Percentiles rank a stretch among this genome's conserved stretches.
phyloP scores from a whole-genome alignment of 2,329 filamentous ascomycete genomes.

The Fusarium incarnatum region DNA sequence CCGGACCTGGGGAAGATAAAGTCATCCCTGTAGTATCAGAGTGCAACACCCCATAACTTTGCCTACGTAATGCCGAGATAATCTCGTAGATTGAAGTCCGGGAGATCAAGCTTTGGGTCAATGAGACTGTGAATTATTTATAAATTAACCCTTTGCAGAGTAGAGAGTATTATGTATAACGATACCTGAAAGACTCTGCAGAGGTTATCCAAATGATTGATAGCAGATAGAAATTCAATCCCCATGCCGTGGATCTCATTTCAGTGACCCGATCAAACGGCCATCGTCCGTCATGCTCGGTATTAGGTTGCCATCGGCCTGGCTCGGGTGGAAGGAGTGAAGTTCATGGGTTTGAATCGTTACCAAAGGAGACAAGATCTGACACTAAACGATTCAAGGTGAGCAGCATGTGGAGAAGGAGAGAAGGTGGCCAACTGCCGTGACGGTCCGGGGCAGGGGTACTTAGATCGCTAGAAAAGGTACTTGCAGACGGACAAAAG shows the following conservation, averaged over 20 bases:
- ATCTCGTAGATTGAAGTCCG: conserved; percentile 30
- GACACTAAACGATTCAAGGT: conserved; percentile 25
- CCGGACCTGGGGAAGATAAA: conserved; percentile 44
- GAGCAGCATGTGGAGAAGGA: conserved; percentile 18
- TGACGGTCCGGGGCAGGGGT: conserved; percentile 6
- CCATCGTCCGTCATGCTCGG: conserved; percentile 48
- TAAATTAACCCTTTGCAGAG: neutral
- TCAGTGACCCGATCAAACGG: conserved; percentile 17
- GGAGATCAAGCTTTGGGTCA: neutral
- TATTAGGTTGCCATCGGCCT: conserved; percentile 47
- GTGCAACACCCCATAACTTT: conserved; percentile 20
- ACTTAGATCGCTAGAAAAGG: neutral
- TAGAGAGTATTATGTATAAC: neutral
- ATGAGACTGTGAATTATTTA: neutral
- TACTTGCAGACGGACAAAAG: neutral
- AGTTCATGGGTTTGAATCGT: conserved; percentile 6
- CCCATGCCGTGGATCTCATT: neutral
- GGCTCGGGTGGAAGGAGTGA: conserved; percentile 52
- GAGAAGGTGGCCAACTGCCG: conserved; percentile 15
- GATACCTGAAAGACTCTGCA: neutral
- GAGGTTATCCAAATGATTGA: neutral
- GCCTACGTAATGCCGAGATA: conserved; percentile 16
- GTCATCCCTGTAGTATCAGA: conserved; percentile 18
- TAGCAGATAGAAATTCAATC: neutral
- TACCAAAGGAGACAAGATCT: conserved; percentile 18